Evolutionary conservation across 768 basidiomycete species (phyloP), one percentile per base, ranked within the genome.

Genomic region (Thelephora ganbajun): DNA sequence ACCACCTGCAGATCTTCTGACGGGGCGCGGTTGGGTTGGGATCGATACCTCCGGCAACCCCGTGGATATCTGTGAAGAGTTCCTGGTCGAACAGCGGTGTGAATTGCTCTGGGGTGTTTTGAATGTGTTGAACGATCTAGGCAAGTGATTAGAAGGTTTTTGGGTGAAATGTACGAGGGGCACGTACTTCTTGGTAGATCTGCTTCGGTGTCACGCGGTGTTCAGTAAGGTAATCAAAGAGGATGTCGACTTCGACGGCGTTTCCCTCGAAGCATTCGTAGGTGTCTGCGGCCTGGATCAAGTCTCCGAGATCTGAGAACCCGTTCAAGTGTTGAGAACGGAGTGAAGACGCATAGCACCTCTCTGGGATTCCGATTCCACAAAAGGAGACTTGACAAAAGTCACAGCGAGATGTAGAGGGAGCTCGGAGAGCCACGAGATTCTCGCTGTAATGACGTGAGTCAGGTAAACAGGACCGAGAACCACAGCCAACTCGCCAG

Each of bases 241-340:
- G 76, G 49, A 85, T 76, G 33, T 90, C 88, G 23, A 86, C 85
- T 60, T 91, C 88, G 19, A 85, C 73, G 0, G 71, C 74, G 57
- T 91, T 90, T 52, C 72, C 71, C 53, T 80, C 74, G 59, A 91
- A 91, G 54, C 76, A 81, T 26, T 88, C 88, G 51, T 89, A 91
- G n/a, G 74, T 60, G 49, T 83, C 80, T 0, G 76, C 61, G 22
- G 80, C 83, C 59, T 83, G 77, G 35, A 91, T 80, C 44, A 91
- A 69, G 59, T 91, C 88, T n/a, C 73, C 63, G 16, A 87, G 59
- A 51, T 79, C 81, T 11, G 67, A 64, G 60, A 89, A 65, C 22
- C 73, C 79, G 49, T 88, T 80, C 2, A 80, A 85, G 13, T 83
- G 76, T 52, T 86, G 83, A 0, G 67, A 57, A 18, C 62, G 49